Base-by-base conservation (phyloP, 148 eudicot genomes). In the Selenicereus undatus region DNA sequence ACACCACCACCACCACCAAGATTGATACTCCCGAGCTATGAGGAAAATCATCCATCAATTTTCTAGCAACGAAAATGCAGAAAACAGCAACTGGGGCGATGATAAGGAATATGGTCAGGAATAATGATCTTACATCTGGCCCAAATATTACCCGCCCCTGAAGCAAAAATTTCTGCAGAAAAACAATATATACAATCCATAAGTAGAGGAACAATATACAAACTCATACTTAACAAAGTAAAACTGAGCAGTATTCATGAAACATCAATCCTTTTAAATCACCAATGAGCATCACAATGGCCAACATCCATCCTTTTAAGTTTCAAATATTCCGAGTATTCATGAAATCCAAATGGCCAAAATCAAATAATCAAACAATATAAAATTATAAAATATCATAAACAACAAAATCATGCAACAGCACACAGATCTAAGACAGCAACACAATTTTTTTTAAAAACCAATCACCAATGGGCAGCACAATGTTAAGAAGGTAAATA, bases 71-170 rank as follows among this genome's bases (percentile, higher is more conserved):
- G 82, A 92, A 96, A 48, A 83, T 90, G 75, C 99, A 96, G 83
- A 96, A 96, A 39, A 86, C 80, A 32, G 92, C 78, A 54, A 96
- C 91, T 26, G 99, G 99, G 75, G 94, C 98, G 75, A 88, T 91
- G 30, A 96, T 92, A 78, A 96, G 95, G 79, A 96, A 88, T 86
- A 96, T 92, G 77, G 99, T 96, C 81, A 96, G 85, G 74, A 88
- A 86, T 83, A 96, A 76, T 13, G 99, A 96, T 84, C 98, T 90
- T 69, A 91, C 98, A 88, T 96, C 99, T 18, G 99, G 99, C 60
- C 99, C 99, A 88, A 94, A 96, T 81, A 96, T 86, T 79, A 96
- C 88, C 83, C 88, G 83, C 79, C 99, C 99, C 74, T 90, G 90
- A 51, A 96, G 88, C 80, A 96, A 90, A 89, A 96, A 96, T 86